These are phyloP conservation scores for Magnolia changhungtana DNA, from an alignment of 164 flowering plant genomes.

Conservation along the genomic window DNA sequence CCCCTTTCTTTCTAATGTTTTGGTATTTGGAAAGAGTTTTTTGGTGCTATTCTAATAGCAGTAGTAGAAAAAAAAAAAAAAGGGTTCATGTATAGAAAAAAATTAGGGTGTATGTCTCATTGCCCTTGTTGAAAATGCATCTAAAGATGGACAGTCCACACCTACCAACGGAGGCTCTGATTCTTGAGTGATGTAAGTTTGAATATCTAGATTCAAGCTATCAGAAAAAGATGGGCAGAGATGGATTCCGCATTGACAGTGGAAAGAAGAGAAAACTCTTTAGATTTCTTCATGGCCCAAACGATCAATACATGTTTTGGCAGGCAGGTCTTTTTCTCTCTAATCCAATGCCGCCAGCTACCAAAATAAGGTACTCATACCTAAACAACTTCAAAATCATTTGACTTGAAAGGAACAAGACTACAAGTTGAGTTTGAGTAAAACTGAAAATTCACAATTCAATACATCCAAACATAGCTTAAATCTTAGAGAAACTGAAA, in stretches of 20 bases:
- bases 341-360: constrained; percentile 92
- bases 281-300: constrained; percentile 80
- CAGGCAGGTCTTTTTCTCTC: constrained; percentile 51
- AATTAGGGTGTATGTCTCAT: too few relatives aligned
- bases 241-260: constrained; percentile 43
- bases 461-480: too few relatives aligned
- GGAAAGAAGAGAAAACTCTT: constrained; percentile 75
- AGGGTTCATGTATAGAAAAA: too few relatives aligned
- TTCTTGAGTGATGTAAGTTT: constrained; percentile 71
- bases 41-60: neutral
- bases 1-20: neutral
- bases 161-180: constrained; percentile 69
- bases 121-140: neutral
- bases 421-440: too few relatives aligned
- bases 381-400: constrained; percentile 25
- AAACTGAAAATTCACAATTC: too few relatives aligned
- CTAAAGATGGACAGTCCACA: neutral
- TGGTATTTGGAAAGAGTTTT: neutral
- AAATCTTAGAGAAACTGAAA: too few relatives aligned
- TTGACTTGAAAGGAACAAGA: too few relatives aligned
- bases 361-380: constrained; percentile 78
- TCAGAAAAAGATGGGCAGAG: constrained; percentile 51
- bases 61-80: too few relatives aligned
- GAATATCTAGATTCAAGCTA: constrained; percentile 53
- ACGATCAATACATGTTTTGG: constrained; percentile 58